Evolutionary conservation across 495 filamentous ascomycete genomes (phyloP).

Genomic region (Letharia columbiana): DNA sequence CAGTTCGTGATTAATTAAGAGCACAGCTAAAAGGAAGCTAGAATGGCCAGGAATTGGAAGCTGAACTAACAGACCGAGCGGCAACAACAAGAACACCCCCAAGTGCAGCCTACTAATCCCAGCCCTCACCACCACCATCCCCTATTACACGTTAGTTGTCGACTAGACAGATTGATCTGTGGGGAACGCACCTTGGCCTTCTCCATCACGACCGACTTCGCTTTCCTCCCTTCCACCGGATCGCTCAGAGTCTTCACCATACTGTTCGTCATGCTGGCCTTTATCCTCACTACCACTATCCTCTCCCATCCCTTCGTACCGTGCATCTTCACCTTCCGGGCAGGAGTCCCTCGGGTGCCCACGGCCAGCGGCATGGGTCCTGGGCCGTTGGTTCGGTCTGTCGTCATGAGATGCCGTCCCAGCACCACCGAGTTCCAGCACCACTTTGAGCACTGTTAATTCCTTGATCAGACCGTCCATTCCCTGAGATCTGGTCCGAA

Average conservation of each 20-base stretch:
- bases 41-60: conserved; percentile 10
- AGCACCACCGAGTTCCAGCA: neutral
- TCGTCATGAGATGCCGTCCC: neutral
- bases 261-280: neutral
- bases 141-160: neutral
- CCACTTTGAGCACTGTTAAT: neutral
- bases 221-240: neutral
- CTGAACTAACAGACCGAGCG: neutral
- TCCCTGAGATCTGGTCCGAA: neutral
- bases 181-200: neutral
- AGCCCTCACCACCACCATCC: neutral
- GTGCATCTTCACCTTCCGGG: neutral
- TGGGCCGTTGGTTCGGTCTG: neutral
- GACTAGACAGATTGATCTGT: neutral
- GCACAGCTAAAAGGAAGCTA: neutral
- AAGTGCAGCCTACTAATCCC: neutral
- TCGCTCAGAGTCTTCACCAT: neutral
- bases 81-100: neutral
- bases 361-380: neutral
- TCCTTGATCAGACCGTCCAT: neutral
- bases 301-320: neutral
- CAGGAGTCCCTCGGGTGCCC: neutral
- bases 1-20: no score
- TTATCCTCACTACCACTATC: neutral
- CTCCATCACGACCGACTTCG: neutral